Base-by-base conservation (phyloP, 305 asterid genomes). In the Andrographis paniculata region DNA sequence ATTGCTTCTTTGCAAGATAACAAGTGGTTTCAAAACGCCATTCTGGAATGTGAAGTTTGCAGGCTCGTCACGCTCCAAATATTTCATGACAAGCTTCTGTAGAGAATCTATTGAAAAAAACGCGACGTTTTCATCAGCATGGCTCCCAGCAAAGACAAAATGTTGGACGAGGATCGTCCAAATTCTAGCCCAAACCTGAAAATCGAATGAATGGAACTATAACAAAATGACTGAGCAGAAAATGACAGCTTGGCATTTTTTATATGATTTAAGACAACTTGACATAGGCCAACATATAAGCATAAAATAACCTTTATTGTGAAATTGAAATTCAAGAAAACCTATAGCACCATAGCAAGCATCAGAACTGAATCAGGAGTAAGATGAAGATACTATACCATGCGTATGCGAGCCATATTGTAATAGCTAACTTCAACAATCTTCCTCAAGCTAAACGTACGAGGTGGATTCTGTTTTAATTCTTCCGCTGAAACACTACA, bases 101-200 rank as follows among this genome's bases (percentile, higher is more conserved):
- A 92, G 79, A 64, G 97, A 87, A 69, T 92, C 99, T 69, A 92
- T 84, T 55, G 94, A 91, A 71, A 84, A 92, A 76, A 76, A 78
- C 20, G 99, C 95, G 63, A 92, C 88, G 73, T 77, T 84, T 67
- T 92, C 99, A 74, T 92, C 97, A 53, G 78, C 75, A 62, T 92
- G 95, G 66, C 86, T 78, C 67, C 95, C 99, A 47, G 97, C 94
- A 68, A 71, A 76, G 53, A 87, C 74, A 62, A 92, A 82, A 82
- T 87, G 99, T 63, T 67, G 74, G 50, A 95, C 76, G 66, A 92
- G 69, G 60, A 92, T 80, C 24, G 94, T 79, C 99, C 99, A 92
- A 70, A 92, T 87, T 80, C 88, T 77, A 63, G 97, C 84, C 99
- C 99, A 87, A 31, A 92, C 99, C 99, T 92, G 75, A 63, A 72